Conservation (phyloP, 2,329 filamentous ascomycete genomes). For the Fusarium sp. region DNA sequence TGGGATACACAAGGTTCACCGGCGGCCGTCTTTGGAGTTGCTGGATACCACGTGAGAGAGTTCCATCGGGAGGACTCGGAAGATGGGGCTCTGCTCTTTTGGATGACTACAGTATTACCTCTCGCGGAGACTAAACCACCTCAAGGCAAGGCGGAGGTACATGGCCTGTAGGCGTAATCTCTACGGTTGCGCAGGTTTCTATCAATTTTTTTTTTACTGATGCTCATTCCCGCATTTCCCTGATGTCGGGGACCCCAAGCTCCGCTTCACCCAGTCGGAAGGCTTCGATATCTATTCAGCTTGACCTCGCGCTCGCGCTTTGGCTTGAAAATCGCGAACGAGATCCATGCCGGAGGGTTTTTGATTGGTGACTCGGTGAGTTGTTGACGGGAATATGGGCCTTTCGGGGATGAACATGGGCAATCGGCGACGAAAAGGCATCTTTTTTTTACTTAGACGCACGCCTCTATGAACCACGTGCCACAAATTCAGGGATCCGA, state of each 20-base stretch:
- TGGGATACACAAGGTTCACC: conserved; percentile 5
- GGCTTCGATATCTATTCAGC: conserved; percentile 16
- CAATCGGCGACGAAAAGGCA: conserved; percentile 6
- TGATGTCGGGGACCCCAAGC: conserved; percentile 6
- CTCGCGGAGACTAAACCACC: neutral
- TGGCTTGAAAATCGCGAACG: neutral
- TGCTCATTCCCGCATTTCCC: neutral
- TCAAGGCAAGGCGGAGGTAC: neutral
- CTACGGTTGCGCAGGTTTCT: neutral
- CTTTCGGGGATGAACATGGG: conserved; percentile 1
- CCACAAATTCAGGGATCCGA: neutral
- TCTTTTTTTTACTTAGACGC: conserved; percentile 9
- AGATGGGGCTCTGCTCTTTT: neutral
- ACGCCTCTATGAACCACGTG: conserved; percentile 7
- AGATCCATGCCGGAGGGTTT: neutral
- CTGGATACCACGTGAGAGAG: conserved; percentile 35
- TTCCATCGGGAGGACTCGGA: conserved; percentile 41
- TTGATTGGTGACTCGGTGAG: conserved; percentile 1
- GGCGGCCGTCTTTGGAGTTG: conserved; percentile 27
- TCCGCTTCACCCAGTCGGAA: conserved; percentile 10
- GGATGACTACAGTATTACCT: neutral
- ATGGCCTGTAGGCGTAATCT: neutral
- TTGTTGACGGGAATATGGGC: neutral
- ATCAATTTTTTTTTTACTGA: neutral
- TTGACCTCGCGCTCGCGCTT: conserved; percentile 10